These are phyloP conservation scores for Amanita muscaria DNA, from an alignment of 768 basidiomycete genomes.

Conservation along the genomic window DNA sequence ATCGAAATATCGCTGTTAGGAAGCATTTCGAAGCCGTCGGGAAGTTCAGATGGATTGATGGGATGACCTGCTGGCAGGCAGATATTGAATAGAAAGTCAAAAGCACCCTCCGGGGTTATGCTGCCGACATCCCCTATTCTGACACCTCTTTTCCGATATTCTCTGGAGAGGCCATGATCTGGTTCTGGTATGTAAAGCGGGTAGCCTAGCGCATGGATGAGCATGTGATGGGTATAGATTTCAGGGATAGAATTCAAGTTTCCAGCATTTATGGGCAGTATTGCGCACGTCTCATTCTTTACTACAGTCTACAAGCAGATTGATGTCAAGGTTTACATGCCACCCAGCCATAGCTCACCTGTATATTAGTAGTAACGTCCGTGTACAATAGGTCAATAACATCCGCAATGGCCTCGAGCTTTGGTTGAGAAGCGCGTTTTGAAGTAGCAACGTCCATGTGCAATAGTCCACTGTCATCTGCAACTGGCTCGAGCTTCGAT, in stretches of 20 bases:
- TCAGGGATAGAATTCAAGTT: neutral
- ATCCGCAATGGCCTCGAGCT: no score
- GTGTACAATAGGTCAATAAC: no score
- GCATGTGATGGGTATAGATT: conserved; percentile 16
- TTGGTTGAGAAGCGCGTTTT: no score
- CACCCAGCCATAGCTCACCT: no score
- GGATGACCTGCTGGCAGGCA: conserved; percentile 17
- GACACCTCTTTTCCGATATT: conserved; percentile 15
- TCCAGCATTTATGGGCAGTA: no score
- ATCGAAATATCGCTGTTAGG: neutral
- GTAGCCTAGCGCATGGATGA: conserved; percentile 18
- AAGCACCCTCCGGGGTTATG: conserved; percentile 19
- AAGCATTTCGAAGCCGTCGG: conserved; percentile 16
- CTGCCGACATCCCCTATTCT: conserved; percentile 26
- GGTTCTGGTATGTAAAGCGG: conserved; percentile 23
- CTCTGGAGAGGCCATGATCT: conserved; percentile 9
- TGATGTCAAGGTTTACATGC: no score
- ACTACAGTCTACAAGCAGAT: no score
- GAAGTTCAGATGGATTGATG: conserved; percentile 19
- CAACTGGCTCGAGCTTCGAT: no score
- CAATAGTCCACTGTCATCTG: no score
- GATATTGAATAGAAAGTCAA: conserved; percentile 27
- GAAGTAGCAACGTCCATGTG: no score
- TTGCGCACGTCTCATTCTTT: no score
- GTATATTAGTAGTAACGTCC: no score